These are phyloP conservation scores for Nothopassalora personata DNA, from an alignment of 2,329 filamentous ascomycete genomes.

Conservation along the genomic window DNA sequence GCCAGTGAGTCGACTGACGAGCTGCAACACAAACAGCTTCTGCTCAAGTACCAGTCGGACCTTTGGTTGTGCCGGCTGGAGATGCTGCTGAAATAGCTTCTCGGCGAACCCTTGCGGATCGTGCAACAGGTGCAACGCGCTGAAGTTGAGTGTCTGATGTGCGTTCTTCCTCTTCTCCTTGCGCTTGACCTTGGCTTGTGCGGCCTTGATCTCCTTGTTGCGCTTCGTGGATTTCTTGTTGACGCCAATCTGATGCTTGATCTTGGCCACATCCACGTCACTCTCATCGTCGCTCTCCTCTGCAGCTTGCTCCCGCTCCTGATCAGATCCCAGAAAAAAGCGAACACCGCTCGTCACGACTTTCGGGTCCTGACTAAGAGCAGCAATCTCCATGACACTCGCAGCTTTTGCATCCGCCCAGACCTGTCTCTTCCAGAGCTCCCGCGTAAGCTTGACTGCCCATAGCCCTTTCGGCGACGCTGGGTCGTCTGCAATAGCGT, in stretches of 20 bases:
- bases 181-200: constrained; percentile 73
- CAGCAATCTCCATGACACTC: constrained; percentile 96
- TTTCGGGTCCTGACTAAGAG: constrained; percentile 85
- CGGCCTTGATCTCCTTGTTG: constrained; percentile 70
- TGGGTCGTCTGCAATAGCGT: constrained; percentile 80
- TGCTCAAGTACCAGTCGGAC: constrained; percentile 81
- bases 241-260: constrained; percentile 81
- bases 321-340: constrained; percentile 94
- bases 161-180: constrained; percentile 83
- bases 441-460: constrained; percentile 91
- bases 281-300: constrained; percentile 85
- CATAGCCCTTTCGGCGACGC: constrained; percentile 82
- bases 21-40: constrained; percentile 81
- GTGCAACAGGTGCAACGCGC: constrained; percentile 85
- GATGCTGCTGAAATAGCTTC: constrained; percentile 79
- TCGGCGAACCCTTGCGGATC: constrained; percentile 94
- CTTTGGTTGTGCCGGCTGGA: constrained; percentile 68
- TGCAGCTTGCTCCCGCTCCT: constrained; percentile 80
- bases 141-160: constrained; percentile 89
- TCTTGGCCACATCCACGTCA: constrained; percentile 67
- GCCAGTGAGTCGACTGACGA: constrained; percentile 85
- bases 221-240: constrained; percentile 97
- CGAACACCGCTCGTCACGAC: constrained; percentile 79
- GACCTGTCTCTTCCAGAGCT: constrained; percentile 93
- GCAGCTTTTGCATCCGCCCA: constrained; percentile 94